Evolutionary conservation across 805 yeast species (phyloP).

Genomic region (Teunomyces lycoperdinae): DNA sequence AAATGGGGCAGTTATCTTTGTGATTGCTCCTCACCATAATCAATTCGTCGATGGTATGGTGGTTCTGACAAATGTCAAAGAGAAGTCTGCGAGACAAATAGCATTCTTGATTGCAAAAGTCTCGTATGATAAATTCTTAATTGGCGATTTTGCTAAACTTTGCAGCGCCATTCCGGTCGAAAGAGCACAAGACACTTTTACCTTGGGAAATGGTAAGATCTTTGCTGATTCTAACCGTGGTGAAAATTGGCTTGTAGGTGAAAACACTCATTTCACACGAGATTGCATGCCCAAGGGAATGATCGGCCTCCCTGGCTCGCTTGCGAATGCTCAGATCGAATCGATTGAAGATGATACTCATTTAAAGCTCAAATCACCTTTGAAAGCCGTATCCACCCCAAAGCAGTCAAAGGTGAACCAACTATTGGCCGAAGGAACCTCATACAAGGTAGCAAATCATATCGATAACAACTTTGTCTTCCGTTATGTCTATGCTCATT

Average conservation of each 20-base stretch:
- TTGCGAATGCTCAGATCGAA: conserved; percentile 33
- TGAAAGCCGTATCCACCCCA: conserved; percentile 15
- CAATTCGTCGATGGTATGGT: conserved; percentile 41
- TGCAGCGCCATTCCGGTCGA: conserved; percentile 41
- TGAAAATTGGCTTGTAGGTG: conserved; percentile 23
- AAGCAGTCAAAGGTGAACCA: conserved; percentile 13
- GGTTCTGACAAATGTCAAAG: conserved; percentile 34
- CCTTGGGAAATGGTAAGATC: conserved; percentile 29
- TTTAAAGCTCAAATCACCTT: conserved; percentile 23
- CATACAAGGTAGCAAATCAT: conserved; percentile 37
- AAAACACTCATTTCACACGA: conserved; percentile 30
- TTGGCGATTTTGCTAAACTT: conserved; percentile 32
- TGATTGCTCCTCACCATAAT: conserved; percentile 44
- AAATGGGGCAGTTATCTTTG: conserved; percentile 37
- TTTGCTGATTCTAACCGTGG: conserved; percentile 15
- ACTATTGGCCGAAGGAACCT: conserved; percentile 24
- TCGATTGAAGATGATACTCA: conserved; percentile 29
- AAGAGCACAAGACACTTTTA: conserved; percentile 39
- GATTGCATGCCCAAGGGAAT: conserved; percentile 36
- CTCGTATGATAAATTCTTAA: conserved; percentile 28
- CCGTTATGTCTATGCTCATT: conserved; percentile 35
- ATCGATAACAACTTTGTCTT: conserved; percentile 37
- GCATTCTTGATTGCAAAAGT: conserved; percentile 38
- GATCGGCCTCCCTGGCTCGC: conserved; percentile 34
- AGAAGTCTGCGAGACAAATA: conserved; percentile 28